Conservation (phyloP, 1,284 basidiomycete species). For the Sporisorium reilianum region DNA sequence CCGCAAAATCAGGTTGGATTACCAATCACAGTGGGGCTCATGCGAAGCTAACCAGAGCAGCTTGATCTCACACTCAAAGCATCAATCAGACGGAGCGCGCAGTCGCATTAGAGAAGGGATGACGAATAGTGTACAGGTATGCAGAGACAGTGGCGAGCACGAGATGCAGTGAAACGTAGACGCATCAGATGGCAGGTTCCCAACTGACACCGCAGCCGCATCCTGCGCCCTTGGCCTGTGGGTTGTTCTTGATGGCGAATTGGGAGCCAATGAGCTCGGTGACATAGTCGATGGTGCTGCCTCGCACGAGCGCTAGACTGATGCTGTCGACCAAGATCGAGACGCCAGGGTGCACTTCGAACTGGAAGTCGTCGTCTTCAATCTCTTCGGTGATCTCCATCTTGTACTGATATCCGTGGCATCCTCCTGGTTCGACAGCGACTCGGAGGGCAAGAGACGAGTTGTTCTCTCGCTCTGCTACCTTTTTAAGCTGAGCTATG, state of each 20-base stretch:
- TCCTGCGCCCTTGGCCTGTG: constrained; percentile 83
- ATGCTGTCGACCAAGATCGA: constrained; percentile 81
- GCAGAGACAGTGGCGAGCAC: background rate
- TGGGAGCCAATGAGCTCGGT: constrained; percentile 91
- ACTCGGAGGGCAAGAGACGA: constrained; percentile 78
- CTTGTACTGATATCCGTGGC: constrained; percentile 93
- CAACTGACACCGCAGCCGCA: constrained; percentile 93
- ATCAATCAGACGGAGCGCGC: too few species aligned
- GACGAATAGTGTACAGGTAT: constrained; percentile 5
- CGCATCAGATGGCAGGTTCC: constrained; percentile 75
- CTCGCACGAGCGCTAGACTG: constrained; percentile 82
- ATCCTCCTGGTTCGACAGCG: constrained; percentile 87
- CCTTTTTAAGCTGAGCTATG: constrained; percentile 54
- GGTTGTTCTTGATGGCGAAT: constrained; percentile 83
- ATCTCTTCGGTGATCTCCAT: constrained; percentile 78
- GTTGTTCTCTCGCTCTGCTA: constrained; percentile 73
- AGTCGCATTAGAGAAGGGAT: too few species aligned
- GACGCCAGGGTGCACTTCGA: constrained; percentile 71
- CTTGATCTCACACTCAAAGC: too few species aligned
- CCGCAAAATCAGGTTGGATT: constrained; percentile 1
- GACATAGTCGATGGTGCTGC: constrained; percentile 85
- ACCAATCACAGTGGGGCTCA: background rate
- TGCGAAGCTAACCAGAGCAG: too few species aligned
- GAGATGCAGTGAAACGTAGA: background rate
- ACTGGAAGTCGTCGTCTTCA: constrained; percentile 79